Base-by-base conservation (phyloP, 768 basidiomycete species). In the Suillus brevipes region DNA sequence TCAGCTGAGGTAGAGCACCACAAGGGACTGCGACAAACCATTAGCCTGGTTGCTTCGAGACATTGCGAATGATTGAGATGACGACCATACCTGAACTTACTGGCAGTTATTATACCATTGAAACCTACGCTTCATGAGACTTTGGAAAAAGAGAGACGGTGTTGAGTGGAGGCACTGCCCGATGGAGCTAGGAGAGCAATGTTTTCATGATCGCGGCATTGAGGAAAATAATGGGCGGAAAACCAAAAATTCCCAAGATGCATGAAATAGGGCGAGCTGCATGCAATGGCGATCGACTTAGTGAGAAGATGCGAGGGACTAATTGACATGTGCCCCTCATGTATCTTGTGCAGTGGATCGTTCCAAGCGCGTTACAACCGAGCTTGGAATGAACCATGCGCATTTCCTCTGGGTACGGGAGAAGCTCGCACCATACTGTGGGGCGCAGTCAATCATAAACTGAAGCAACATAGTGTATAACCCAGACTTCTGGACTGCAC, bases 221-320 rank as follows among this genome's bases (percentile, higher is more conserved):
- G 71, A 61, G 65, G 67, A 68, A 70, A 60, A 75, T 66, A 71
- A 69, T 56, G 62, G 60, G 69, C 76, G 72, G 73, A 68, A 71
- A 64, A 62, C 23, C 43, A 34, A 62, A 49, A 64, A 16, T 68
- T 68, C 61, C 69, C 67, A 75, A 71, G 65, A 55, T 70, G 72
- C 67, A 68, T 71, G 75, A 73, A 77, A 70, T 64, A 72, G 66
- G 69, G 69, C 70, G 76, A 74, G 68, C 70, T 70, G 60, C 75
- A 75, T 69, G 72, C 75, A 72, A 74, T 68, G 75, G 49, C 75
- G 75, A 77, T 78, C 75, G 70, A 62, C 67, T 74, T 68, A 71
- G 76, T 70, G 73, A 64, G 67, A 73, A 74, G 71, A 75, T 72
- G 72, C 70, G 73, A 75, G 69, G 71, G 68, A 69, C 69, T 68